These are phyloP conservation scores for Zoysia japonica DNA, from an alignment of 176 grass and related monocot species.

Conservation along the genomic window DNA sequence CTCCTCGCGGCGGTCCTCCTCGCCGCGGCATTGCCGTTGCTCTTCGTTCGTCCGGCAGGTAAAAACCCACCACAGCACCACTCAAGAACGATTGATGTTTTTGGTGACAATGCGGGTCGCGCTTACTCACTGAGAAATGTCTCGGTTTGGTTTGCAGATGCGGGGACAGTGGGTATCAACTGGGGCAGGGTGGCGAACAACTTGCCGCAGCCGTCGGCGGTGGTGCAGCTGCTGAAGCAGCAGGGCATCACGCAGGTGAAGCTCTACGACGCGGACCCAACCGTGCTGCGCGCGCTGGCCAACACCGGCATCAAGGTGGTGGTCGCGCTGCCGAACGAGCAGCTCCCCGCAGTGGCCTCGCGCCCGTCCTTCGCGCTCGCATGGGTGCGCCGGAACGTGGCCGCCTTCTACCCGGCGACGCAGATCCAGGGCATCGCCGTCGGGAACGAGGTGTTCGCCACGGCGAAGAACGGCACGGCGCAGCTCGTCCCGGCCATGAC, in stretches of 20 bases:
- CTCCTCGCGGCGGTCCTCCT: constrained; percentile 22
- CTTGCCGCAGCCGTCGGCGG: constrained; percentile 55
- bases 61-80: background rate
- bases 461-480: constrained; percentile 53
- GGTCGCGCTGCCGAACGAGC: constrained; percentile 84
- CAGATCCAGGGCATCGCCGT: constrained; percentile 79
- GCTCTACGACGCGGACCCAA: constrained; percentile 77
- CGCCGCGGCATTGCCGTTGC: constrained; percentile 34
- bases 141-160: constrained; percentile 41
- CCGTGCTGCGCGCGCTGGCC: constrained; percentile 68
- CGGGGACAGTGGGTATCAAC: constrained; percentile 77
- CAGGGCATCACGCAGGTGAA: constrained; percentile 76
- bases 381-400: constrained; percentile 84
- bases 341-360: constrained; percentile 39
- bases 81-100: background rate
- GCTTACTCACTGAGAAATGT: background rate
- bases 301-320: constrained; percentile 67
- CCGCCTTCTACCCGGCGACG: constrained; percentile 68
- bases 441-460: constrained; percentile 87
- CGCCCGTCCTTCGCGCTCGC: constrained; percentile 49
- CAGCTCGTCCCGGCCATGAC: constrained; percentile 61
- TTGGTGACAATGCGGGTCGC: background rate
- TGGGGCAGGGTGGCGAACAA: constrained; percentile 87
- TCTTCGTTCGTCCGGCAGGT: constrained; percentile 41
- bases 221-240: constrained; percentile 82